Evolutionary conservation across 2,329 filamentous ascomycete genomes (phyloP).

Genomic region (Hypoxylon sp.): DNA sequence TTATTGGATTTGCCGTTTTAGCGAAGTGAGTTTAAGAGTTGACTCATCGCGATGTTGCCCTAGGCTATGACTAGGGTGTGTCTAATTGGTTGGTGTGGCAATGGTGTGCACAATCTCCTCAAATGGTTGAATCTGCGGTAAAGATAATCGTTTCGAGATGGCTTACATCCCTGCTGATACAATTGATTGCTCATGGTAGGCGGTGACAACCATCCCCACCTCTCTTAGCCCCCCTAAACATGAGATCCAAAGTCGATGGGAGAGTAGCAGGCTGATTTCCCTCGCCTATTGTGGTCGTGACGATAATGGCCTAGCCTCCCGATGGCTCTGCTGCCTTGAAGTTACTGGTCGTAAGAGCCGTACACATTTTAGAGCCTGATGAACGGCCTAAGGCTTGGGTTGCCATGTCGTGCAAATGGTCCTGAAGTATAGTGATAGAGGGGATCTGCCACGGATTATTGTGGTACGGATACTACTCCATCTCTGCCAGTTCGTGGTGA

Average conservation of each 20-base stretch:
- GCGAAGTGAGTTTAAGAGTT: constrained; percentile 42
- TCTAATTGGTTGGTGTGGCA: constrained; percentile 46
- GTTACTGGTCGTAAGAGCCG: constrained; percentile 23
- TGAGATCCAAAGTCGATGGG: constrained; percentile 6
- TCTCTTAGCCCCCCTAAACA: constrained; percentile 25
- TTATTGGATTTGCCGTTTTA: constrained; percentile 36
- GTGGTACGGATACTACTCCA: constrained; percentile 28
- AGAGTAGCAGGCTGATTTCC: constrained; percentile 29
- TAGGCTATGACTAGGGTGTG: constrained; percentile 41
- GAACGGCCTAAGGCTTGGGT: constrained; percentile 39
- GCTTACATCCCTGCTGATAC: constrained; percentile 44
- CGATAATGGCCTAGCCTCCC: constrained; percentile 18
- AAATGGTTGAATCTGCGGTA: constrained; percentile 45
- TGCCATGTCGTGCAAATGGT: constrained; percentile 32
- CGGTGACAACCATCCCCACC: constrained; percentile 38
- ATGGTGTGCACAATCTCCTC: constrained; percentile 20
- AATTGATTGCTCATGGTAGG: constrained; percentile 37
- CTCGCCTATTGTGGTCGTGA: constrained; percentile 29
- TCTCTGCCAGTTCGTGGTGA: constrained; percentile 22
- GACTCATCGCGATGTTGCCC: constrained; percentile 49
- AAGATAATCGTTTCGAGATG: constrained; percentile 38
- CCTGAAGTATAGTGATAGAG: constrained; percentile 16
- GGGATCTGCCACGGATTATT: constrained; percentile 22
- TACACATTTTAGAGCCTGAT: constrained; percentile 26
- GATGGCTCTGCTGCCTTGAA: constrained; percentile 24